phyloP scores from a whole-genome alignment of 2,329 filamentous ascomycete genomes.

The Scedosporium aurantiacum region DNA sequence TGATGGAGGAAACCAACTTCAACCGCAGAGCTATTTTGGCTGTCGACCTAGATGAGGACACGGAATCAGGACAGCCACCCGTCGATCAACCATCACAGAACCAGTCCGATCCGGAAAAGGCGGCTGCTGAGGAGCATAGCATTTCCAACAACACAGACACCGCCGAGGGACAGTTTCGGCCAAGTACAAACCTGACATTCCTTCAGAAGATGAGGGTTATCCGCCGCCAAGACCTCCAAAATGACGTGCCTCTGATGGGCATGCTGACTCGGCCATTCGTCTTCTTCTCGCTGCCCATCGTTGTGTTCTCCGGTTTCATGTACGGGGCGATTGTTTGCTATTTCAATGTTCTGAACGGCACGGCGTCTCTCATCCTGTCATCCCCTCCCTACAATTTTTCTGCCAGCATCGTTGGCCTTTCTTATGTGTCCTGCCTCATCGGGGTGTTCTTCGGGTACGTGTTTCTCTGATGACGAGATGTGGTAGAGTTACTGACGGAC shows the following conservation, averaged over 20 bases:
- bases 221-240: too few species aligned
- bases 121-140: slow-evolving; percentile 13
- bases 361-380: slow-evolving; percentile 19
- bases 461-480: neutral
- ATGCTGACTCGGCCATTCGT: slow-evolving; percentile 18
- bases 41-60: too few species aligned
- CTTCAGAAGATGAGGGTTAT: slow-evolving; percentile 11
- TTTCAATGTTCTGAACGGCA: slow-evolving; percentile 24
- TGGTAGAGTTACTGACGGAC: neutral
- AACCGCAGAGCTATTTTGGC: slow-evolving; percentile 19
- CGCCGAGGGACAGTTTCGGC: neutral
- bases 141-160: neutral
- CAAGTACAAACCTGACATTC: slow-evolving; percentile 1
- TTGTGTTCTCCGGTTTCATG: slow-evolving; percentile 22
- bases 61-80: too few species aligned
- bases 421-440: slow-evolving; percentile 19
- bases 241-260: too few species aligned
- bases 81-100: too few species aligned
- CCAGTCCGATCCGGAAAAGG: too few species aligned
- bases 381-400: slow-evolving; percentile 22
- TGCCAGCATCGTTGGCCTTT: slow-evolving; percentile 18
- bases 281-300: slow-evolving; percentile 20
- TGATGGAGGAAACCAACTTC: slow-evolving; percentile 51
- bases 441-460: neutral
- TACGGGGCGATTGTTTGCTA: slow-evolving; percentile 23